Percentiles rank a stretch among this genome's conserved stretches.
Evolutionary conservation across 345 rosid species (phyloP).

Genomic region (Clarkia xantiana): DNA sequence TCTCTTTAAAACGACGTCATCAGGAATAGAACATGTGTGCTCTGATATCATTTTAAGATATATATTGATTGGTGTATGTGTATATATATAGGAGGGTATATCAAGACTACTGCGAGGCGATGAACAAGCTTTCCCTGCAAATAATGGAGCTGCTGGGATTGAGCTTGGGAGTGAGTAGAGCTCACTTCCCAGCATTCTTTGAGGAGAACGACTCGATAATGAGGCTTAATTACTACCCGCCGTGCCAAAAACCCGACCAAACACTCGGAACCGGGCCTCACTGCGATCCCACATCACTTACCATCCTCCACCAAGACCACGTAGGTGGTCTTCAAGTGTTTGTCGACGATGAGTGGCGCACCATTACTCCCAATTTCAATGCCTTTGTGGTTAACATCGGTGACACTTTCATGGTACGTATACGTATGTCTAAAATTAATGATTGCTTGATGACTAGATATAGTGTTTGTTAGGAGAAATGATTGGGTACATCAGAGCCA

Average conservation of each 20-base stretch:
- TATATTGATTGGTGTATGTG: slow-evolving; percentile 5
- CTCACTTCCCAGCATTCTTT: slow-evolving; percentile 53
- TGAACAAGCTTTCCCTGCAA: slow-evolving; percentile 70
- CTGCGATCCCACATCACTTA: slow-evolving; percentile 94
- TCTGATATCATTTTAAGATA: neutral
- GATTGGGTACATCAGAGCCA: too few species aligned
- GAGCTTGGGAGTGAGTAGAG: slow-evolving; percentile 49
- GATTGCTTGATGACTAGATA: too few species aligned
- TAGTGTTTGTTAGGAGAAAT: too few species aligned
- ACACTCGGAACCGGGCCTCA: slow-evolving; percentile 98
- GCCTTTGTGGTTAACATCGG: slow-evolving; percentile 94
- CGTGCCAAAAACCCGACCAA: slow-evolving; percentile 85
- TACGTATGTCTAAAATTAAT: too few species aligned
- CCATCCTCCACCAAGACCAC: slow-evolving; percentile 93
- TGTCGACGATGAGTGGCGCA: slow-evolving; percentile 70
- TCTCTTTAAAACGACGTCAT: too few species aligned
- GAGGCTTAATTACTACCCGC: slow-evolving; percentile 93
- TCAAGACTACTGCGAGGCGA: slow-evolving; percentile 71
- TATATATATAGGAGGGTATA: slow-evolving; percentile 42
- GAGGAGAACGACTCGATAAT: slow-evolving; percentile 85
- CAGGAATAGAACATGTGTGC: too few species aligned
- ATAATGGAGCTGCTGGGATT: slow-evolving; percentile 87
- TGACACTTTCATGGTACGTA: slow-evolving; percentile 91
- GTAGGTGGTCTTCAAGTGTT: slow-evolving; percentile 95
- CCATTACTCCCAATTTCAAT: slow-evolving; percentile 50